These are phyloP conservation scores for Tulasnella calospora DNA, from an alignment of 768 basidiomycete species.

Conservation along the genomic window DNA sequence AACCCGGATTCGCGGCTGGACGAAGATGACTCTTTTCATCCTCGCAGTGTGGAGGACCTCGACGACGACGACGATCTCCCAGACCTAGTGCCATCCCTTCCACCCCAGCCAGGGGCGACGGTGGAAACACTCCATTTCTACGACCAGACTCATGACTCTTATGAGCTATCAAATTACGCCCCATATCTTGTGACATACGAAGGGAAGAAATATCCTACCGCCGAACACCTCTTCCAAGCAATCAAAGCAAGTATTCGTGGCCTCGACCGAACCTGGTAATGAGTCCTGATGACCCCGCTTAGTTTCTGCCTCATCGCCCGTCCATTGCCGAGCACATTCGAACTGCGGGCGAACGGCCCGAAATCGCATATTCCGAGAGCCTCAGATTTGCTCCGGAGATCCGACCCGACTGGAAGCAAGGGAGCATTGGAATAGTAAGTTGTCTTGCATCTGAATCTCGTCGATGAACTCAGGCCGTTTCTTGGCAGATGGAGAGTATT, in stretches of 20 bases:
- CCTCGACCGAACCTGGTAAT: not conserved
- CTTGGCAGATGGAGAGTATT: constrained; percentile 58
- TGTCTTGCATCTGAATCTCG: not conserved
- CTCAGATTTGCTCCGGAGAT: not conserved
- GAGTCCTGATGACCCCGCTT: too few relatives aligned
- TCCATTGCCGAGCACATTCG: constrained; percentile 30
- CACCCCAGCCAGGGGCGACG: not conserved
- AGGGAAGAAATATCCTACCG: constrained; percentile 57
- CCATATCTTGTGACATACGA: constrained; percentile 55
- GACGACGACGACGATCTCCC: not conserved
- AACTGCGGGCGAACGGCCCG: not conserved
- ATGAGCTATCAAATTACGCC: constrained; percentile 58
- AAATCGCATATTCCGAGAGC: not conserved
- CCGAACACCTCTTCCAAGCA: constrained; percentile 69
- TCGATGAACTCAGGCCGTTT: not conserved
- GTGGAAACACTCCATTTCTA: not conserved
- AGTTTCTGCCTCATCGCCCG: constrained; percentile 28
- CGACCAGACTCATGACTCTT: not conserved
- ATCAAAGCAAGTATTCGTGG: constrained; percentile 32
- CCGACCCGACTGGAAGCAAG: constrained; percentile 27
- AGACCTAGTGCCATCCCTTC: not conserved
- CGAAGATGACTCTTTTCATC: not conserved
- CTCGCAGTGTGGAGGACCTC: not conserved
- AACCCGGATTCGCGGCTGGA: too few relatives aligned
- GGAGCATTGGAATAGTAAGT: constrained; percentile 24